Percentiles rank a stretch among this genome's conserved stretches.
Evolutionary conservation across 306 rosid genomes (phyloP).

Genomic region (Hylodesmum podocarpum): DNA sequence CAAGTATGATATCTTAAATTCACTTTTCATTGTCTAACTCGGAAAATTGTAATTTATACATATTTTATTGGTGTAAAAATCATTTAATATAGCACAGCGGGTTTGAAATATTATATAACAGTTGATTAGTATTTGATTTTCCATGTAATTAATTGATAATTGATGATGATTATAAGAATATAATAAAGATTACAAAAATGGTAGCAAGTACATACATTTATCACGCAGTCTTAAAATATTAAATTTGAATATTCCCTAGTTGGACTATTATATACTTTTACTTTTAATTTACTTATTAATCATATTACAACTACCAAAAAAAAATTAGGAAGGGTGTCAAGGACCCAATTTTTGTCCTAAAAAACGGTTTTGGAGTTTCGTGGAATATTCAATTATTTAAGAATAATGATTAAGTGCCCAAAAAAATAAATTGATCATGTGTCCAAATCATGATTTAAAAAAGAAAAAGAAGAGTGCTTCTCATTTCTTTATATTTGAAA

Average conservation of each 20-base stretch:
- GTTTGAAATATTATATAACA: background rate
- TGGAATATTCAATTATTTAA: background rate
- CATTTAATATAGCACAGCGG: background rate
- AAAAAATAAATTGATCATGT: background rate
- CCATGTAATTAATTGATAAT: background rate
- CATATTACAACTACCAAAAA: background rate
- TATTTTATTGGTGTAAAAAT: background rate
- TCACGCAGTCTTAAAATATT: background rate
- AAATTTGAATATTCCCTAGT: background rate
- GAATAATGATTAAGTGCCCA: background rate
- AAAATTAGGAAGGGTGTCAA: background rate
- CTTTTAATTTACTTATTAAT: background rate
- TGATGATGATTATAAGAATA: background rate
- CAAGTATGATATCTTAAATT: background rate
- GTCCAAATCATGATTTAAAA: background rate
- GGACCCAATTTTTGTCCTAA: background rate
- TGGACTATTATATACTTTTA: background rate
- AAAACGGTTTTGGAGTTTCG: conserved; percentile 8
- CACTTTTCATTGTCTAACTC: background rate
- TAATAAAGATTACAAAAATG: background rate
- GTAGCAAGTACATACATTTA: background rate
- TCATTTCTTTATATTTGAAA: background rate
- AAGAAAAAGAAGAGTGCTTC: background rate
- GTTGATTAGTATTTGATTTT: background rate
- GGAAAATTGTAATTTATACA: background rate